A percentile compares a stretch with the other conserved stretches of the same genome.
These are phyloP conservation scores for Veloporphyrellus conicus DNA, from an alignment of 1,284 basidiomycete genomes.

Conservation along the genomic window DNA sequence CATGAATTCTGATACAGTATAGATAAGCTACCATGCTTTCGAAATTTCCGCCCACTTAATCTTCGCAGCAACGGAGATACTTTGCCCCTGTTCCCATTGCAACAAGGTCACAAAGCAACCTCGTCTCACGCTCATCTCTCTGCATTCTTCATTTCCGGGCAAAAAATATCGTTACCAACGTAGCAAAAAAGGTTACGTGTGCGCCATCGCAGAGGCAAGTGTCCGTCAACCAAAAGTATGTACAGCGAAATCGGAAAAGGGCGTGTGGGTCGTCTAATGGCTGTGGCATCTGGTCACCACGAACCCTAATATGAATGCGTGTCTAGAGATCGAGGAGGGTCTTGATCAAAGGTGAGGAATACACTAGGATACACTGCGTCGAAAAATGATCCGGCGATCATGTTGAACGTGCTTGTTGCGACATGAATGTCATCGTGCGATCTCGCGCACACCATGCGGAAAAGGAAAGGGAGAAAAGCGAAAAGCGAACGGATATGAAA, in stretches of 20 bases:
- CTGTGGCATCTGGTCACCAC: slow-evolving; percentile 4
- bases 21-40: neutral
- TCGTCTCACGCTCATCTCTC: neutral
- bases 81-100: no score
- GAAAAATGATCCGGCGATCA: neutral
- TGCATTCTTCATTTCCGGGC: neutral
- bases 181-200: neutral
- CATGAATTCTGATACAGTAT: neutral
- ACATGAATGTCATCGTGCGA: slow-evolving; percentile 12
- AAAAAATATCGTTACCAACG: neutral
- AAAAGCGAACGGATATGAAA: neutral
- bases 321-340: neutral
- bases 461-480: neutral
- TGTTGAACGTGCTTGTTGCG: slow-evolving; percentile 17
- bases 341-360: slow-evolving; percentile 3
- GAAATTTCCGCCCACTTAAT: neutral
- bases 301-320: slow-evolving; percentile 1
- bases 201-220: neutral
- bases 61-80: no score
- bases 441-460: slow-evolving; percentile 10
- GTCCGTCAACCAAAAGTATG: slow-evolving; percentile 3
- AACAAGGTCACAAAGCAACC: no score
- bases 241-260: slow-evolving; percentile 9
- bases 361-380: neutral
- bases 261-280: neutral